Evolutionary conservation across 2,329 filamentous ascomycete species (phyloP).

Genomic region (Orbilia brochopaga): DNA sequence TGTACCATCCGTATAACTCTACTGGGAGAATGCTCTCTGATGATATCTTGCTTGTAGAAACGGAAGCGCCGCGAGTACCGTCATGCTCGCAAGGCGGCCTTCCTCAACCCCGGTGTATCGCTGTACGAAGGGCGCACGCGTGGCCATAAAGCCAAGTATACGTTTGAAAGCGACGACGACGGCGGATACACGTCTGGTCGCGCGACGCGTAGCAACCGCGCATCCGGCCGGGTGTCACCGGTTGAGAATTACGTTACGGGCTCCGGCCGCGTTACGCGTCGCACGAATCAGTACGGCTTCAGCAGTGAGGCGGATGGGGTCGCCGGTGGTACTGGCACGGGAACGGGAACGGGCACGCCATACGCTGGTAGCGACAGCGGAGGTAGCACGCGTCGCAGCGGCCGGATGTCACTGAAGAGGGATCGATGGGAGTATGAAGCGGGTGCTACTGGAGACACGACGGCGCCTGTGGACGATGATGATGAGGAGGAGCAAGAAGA

Average conservation of each 20-base stretch:
- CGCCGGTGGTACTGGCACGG: too few species aligned
- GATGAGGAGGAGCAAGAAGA: conserved; percentile 67
- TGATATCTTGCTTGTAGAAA: conserved; percentile 66
- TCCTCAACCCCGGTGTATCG: conserved; percentile 86
- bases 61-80: conserved; percentile 91
- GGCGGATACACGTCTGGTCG: conserved; percentile 70
- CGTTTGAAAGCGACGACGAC: conserved; percentile 87
- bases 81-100: conserved; percentile 81
- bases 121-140: conserved; percentile 95
- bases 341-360: conserved; percentile 58
- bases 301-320: conserved; percentile 59
- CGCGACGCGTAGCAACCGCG: conserved; percentile 69
- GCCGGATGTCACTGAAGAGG: conserved; percentile 55
- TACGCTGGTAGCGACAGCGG: conserved; percentile 62
- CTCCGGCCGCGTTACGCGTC: conserved; percentile 78
- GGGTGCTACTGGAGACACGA: conserved; percentile 60
- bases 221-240: conserved; percentile 73
- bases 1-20: conserved; percentile 52
- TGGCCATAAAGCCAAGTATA: conserved; percentile 95
- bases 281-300: conserved; percentile 69
- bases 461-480: conserved; percentile 71
- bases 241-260: conserved; percentile 73
- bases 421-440: conserved; percentile 61
- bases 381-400: conserved; percentile 55
- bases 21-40: neutral